phyloP scores from a whole-genome alignment of 176 grass and related monocot species.

The Miscanthus lutarioriparius region DNA sequence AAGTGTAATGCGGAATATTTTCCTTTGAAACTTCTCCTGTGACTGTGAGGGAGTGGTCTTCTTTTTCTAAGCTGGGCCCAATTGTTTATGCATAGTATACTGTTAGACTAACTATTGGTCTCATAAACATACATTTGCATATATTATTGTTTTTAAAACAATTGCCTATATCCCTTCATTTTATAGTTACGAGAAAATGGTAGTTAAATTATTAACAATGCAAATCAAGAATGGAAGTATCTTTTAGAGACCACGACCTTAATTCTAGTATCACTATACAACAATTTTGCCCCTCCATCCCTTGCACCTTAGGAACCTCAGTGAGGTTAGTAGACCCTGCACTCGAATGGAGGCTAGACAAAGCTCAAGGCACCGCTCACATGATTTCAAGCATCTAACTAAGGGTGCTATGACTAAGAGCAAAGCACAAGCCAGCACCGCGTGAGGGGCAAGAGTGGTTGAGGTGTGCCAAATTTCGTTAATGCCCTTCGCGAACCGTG shows the following conservation, averaged over 20 bases:
- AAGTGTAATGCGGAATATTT: background rate
- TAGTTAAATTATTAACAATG: background rate
- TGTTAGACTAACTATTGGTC: background rate
- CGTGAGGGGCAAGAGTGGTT: background rate
- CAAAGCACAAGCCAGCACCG: background rate
- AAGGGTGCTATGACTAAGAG: background rate
- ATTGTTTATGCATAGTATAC: background rate
- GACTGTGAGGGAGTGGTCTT: background rate
- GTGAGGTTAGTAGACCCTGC: background rate
- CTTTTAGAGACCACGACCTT: background rate
- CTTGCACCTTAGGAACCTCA: background rate
- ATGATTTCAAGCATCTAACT: background rate
- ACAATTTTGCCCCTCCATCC: background rate
- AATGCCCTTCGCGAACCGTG: background rate
- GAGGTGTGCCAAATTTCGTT: background rate
- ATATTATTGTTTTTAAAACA: background rate
- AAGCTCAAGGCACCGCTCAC: background rate
- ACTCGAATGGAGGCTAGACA: background rate
- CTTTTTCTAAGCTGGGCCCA: background rate
- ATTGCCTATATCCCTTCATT: background rate
- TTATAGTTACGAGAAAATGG: background rate
- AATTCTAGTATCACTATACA: too few species aligned
- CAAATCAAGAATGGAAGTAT: background rate
- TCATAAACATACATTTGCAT: background rate
- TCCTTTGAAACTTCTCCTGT: background rate